Percentiles rank a stretch among this genome's conserved stretches.
Evolutionary conservation across 2,329 filamentous ascomycete genomes (phyloP).

Genomic region (Sporothrix phasma): DNA sequence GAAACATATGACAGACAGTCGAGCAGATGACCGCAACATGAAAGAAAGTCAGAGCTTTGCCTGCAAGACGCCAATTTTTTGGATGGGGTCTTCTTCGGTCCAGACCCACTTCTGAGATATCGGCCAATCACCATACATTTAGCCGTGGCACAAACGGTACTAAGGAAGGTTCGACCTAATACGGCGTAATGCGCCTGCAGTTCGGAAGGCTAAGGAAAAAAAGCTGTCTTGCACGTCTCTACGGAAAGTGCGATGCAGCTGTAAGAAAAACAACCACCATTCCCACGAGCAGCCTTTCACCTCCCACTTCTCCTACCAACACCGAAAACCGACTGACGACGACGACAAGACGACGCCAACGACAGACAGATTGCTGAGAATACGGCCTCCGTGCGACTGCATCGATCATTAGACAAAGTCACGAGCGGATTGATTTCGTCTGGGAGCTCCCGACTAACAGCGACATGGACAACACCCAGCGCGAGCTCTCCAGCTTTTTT

Average conservation of each 20-base stretch:
- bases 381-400: neutral
- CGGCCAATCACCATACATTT: constrained; percentile 8
- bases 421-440: neutral
- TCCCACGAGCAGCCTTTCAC: too few species aligned
- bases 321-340: neutral
- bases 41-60: neutral
- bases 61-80: neutral
- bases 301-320: neutral
- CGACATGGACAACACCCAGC: neutral
- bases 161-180: neutral
- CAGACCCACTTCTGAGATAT: neutral
- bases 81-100: neutral
- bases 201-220: constrained; percentile 5
- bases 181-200: constrained; percentile 3
- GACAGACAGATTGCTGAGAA: too few species aligned
- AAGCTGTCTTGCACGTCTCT: neutral
- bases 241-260: constrained; percentile 1
- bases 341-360: neutral
- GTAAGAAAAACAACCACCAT: neutral
- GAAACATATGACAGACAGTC: too few species aligned
- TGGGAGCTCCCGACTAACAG: neutral
- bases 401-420: neutral
- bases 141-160: too few species aligned
- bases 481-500: neutral
- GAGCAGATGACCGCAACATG: too few species aligned